Evolutionary conservation across 257 asterid genomes (phyloP), one percentile per base, ranked within the genome.

Genomic region (Ilex asprella): DNA sequence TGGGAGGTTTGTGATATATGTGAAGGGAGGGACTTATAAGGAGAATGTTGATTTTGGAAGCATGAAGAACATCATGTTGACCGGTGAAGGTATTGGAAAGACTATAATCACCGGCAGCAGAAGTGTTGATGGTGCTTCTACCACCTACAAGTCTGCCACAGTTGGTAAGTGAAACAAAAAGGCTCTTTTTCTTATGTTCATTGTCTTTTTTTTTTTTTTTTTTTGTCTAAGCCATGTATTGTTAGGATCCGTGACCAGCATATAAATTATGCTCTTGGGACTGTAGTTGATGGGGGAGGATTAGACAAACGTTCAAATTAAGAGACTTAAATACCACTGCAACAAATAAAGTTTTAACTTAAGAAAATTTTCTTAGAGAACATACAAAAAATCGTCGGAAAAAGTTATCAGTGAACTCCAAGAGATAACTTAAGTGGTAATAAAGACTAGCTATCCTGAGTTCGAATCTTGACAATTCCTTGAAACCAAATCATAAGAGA

Each of bases 31-130:
- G 59, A 75, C 72, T 12, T 93, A 93, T 27, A 68, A 46, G 27
- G 99, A 93, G 75, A 87, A 84, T 65, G 94, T 89, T 63, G 76
- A 78, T 2, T 82, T 93, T 16, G 93, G 70, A 31, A 54, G 31
- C 16, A 60, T 81, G 74, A 76, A 53, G 81, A 82, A 88, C 75
- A 79, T 91, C 4, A 91, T 80, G 94, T 61, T 91, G 65, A 54
- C 86, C 55, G 98, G 96, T 16, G 98, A 88, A 61, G 98, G 96
- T 0, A 91, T 88, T 60, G 96, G 96, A 64, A 81, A 52, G 72
- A 91, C 97, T 1, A 76, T 91, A n/a, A 91, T 91, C 60, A 88
- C 95, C 46, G 96, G 98, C 50, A 86, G 93, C 64, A 75, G 63
- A 50, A 88, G 96, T 61, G 89, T 85, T 56, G 91, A 73, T 57